phyloP scores from a whole-genome alignment of 345 rosid species.

The Aquilaria sinensis region DNA sequence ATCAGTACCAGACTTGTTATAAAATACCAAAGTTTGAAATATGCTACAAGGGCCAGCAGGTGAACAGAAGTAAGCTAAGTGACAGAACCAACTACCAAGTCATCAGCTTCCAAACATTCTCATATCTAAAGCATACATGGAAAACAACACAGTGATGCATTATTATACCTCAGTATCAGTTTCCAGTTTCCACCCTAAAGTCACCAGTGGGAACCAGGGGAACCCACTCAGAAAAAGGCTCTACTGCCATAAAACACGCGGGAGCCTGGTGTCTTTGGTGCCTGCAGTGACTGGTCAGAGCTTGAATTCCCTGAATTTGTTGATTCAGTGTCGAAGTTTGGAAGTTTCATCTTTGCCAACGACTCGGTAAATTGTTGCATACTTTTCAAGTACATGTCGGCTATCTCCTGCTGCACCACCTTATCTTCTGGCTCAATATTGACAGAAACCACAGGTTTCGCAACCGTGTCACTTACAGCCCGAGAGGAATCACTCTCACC shows the following conservation, averaged over 20 bases:
- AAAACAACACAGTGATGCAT: constrained; percentile 53
- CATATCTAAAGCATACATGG: constrained; percentile 42
- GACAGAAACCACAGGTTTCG: constrained; percentile 47
- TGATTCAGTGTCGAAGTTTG: constrained; percentile 71
- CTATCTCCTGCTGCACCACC: constrained; percentile 89
- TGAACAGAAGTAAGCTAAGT: constrained; percentile 30
- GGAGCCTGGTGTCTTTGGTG: constrained; percentile 61
- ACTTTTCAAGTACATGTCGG: constrained; percentile 98
- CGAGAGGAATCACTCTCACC: constrained; percentile 46
- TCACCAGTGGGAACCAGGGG: constrained; percentile 45
- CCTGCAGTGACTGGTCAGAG: constrained; percentile 61
- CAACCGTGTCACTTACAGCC: constrained; percentile 25
- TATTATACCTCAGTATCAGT: constrained; percentile 67
- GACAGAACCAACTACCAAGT: constrained; percentile 27
- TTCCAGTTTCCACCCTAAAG: constrained; percentile 58
- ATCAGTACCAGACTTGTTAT: constrained; percentile 15
- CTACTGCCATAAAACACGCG: constrained; percentile 99
- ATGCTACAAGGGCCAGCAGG: constrained; percentile 24
- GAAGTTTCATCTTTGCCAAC: constrained; percentile 98
- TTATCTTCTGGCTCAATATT: constrained; percentile 70
- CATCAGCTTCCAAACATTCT: constrained; percentile 23
- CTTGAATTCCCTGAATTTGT: constrained; percentile 77
- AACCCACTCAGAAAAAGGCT: constrained; percentile 76
- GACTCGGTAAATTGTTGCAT: constrained; percentile 99
- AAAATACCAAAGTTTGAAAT: constrained; percentile 28